These are phyloP conservation scores for Tulasnella sp. DNA, from an alignment of 768 basidiomycete species.

Conservation along the genomic window DNA sequence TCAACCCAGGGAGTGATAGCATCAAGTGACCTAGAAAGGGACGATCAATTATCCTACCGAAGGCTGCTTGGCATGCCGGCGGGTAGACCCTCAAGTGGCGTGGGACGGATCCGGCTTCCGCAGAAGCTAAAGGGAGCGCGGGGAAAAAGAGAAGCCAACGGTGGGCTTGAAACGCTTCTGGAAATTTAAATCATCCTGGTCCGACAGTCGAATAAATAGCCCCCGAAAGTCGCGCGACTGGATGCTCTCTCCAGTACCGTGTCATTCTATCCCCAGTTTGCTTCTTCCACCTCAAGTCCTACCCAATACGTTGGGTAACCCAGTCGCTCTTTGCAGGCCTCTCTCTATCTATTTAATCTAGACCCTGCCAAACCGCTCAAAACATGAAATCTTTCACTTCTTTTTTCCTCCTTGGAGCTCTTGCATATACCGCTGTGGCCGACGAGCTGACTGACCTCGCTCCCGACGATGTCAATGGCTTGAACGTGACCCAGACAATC, in stretches of 20 bases:
- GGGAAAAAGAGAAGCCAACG: neutral
- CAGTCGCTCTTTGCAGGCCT: neutral
- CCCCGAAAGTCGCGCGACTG: neutral
- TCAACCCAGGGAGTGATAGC: no score
- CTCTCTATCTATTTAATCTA: neutral
- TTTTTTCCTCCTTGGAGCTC: neutral
- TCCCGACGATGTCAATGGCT: neutral
- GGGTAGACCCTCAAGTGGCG: neutral
- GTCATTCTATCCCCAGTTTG: neutral
- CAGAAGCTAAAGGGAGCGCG: no score
- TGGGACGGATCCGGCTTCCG: no score
- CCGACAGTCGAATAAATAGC: neutral
- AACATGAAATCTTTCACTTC: constrained; percentile 22
- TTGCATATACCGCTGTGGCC: neutral
- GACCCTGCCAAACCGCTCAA: neutral
- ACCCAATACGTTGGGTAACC: neutral
- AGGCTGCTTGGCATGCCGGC: no score
- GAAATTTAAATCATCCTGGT: no score
- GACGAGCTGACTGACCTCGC: neutral
- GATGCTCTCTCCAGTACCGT: neutral
- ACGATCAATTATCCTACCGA: no score
- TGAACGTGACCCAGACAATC: constrained; percentile 7
- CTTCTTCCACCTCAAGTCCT: neutral
- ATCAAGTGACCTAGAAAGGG: no score
- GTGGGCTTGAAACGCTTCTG: neutral